Evolutionary conservation across 1,139 yeast genomes (phyloP), one percentile per base, ranked within the genome.

Genomic region (Zhuliangozyma blackwelliae): DNA sequence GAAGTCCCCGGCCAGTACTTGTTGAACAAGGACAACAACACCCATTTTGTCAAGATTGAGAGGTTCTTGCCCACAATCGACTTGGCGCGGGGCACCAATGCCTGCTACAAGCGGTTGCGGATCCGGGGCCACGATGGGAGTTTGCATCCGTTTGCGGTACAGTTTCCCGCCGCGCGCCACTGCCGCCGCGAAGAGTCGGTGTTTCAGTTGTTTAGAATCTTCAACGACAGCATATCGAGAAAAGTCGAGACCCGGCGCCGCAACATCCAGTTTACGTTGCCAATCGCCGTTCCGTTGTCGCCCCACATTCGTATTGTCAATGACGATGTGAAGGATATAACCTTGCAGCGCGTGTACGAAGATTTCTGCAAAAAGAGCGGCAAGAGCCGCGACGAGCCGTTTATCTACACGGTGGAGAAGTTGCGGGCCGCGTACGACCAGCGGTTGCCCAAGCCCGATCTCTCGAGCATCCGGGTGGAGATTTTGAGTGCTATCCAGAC

Each of bases 1-100:
- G 98, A 94, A 58, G 82, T 94, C 40, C 98, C 98, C 0, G 98
- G 99, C 1, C 99, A 94, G 56, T 92, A 92, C 54, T 68, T 90
- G 51, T 63, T 82, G 59, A 82, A 84, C 57, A 84, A 82, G 55
- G 97, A 90, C 51, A 84, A 72, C 56, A 92, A 89, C 57, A 68
- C 78, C 31, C 96, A 90, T 58, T 94, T 94, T 57, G 77, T 88
- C 38, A 92, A 90, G 70, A 88, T 94, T 53, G 97, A 89, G 45
- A 72, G 98, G 43, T 94, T 94, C 65, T 66, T 92, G 61, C 94
- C 98, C 3, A 79, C 88, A 0, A 79, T 94, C 41, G 96, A 89
- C 47, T 76, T 89, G 48, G 87, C 90, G 6, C 78, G 98, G 43
- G 95, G 96, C 2, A 82, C 94, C 6, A 88, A 88, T 44, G 85